Conservation (phyloP, 306 rosid genomes). For the Sindora glabra region DNA sequence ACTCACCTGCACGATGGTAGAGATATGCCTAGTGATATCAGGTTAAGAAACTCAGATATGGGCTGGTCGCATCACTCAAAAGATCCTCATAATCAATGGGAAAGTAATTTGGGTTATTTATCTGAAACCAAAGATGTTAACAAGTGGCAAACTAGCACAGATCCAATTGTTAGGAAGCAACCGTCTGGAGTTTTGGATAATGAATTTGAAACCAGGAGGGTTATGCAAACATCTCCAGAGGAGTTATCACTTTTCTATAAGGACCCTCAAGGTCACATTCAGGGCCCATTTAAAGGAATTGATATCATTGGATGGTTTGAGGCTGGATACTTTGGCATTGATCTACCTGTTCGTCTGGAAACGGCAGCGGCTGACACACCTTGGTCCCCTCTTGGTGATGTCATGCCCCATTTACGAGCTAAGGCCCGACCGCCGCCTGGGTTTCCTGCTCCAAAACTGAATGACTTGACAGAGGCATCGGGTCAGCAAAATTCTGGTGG, state of each 20-base stretch:
- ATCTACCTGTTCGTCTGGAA: conserved; percentile 54
- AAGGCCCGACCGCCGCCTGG: conserved; percentile 95
- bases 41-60: conserved; percentile 47
- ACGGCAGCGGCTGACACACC: conserved; percentile 49
- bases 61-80: conserved; percentile 51
- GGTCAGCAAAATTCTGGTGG: conserved; percentile 28
- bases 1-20: conserved; percentile 41
- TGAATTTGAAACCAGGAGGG: conserved; percentile 56
- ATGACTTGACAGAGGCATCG: conserved; percentile 43
- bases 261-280: conserved; percentile 79
- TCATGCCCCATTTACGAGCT: conserved; percentile 90
- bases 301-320: conserved; percentile 93
- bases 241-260: conserved; percentile 64
- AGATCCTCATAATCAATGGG: conserved; percentile 50
- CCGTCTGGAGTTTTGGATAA: conserved; percentile 57
- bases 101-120: conserved; percentile 30
- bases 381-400: conserved; percentile 82
- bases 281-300: conserved; percentile 85
- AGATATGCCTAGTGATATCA: conserved; percentile 44
- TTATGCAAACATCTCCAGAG: conserved; percentile 59
- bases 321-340: conserved; percentile 89
- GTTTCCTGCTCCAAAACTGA: conserved; percentile 51
- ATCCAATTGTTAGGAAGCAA: conserved; percentile 55
- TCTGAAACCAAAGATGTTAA: conserved; percentile 50
- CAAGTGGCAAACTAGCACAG: conserved; percentile 51